A percentile compares a stretch with the other conserved stretches of the same genome.
Evolutionary conservation across 129 eudicot genomes (phyloP).

Genomic region (Chrysanthemum makinoi): DNA sequence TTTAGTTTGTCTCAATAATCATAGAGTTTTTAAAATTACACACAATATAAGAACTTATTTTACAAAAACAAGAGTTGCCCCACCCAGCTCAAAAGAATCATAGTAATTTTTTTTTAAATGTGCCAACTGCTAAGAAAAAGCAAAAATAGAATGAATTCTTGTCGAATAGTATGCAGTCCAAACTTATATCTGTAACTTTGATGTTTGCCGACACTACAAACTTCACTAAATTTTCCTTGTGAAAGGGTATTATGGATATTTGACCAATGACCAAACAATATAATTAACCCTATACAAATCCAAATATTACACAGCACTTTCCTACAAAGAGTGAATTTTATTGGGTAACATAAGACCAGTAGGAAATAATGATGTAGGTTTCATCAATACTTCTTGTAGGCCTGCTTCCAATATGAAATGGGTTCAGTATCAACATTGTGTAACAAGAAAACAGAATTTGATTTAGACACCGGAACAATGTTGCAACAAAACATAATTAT

Average conservation of each 20-base stretch:
- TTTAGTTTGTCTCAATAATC: too few relatives aligned
- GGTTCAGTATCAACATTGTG: conserved; percentile 11
- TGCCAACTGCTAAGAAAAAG: neutral
- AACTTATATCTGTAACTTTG: neutral
- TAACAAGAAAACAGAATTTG: neutral
- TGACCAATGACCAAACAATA: conserved; percentile 9
- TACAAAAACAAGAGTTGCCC: neutral
- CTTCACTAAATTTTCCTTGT: neutral
- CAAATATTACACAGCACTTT: conserved; percentile 9
- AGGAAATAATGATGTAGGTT: conserved; percentile 15
- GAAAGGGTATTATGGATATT: neutral
- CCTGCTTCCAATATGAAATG: neutral
- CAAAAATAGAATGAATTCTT: too few relatives aligned
- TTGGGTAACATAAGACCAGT: neutral
- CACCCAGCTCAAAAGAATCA: conserved; percentile 1
- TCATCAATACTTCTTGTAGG: neutral
- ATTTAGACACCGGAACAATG: neutral
- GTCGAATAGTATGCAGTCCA: too few relatives aligned
- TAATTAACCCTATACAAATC: neutral
- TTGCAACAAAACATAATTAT: neutral
- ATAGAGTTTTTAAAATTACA: too few relatives aligned
- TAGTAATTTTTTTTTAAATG: neutral
- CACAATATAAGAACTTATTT: neutral
- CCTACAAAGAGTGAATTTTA: neutral
- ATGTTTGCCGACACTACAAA: neutral